Evolutionary conservation across 176 grass and related monocot species (phyloP), one percentile per base, ranked within the genome.

Genomic region (Miscanthus lutarioriparius): DNA sequence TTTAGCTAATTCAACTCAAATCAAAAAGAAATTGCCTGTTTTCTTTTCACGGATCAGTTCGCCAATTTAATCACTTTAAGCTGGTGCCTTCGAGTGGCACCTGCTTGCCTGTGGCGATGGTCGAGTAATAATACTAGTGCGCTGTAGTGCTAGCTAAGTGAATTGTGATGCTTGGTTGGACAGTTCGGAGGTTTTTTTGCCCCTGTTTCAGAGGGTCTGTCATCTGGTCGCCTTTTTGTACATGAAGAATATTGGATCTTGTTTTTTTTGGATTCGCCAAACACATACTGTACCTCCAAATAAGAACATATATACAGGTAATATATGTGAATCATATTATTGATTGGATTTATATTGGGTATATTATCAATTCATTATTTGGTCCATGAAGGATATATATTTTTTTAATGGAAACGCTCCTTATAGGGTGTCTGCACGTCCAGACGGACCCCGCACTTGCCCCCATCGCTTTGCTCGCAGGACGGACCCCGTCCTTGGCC

Each of bases 131-230:
- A n/a, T 58, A 36, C 2, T 77, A 5, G 44, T 15, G 25, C 26
- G 14, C 40, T 4, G 6, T 43, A 72, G 39, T 30, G 41, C 23
- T 28, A 48, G 14, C 59, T 27, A 63, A 17, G 53, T 83, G 30
- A 63, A 64, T 88, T 83, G 65, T 77, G 82, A 75, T 70, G 3
- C 9, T 77, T 48, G 15, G 26, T 87, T 82, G 73, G 38, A 64
- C 64, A 39, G 10, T 64, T 62, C 51, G 2, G 10, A 27, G 69
- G 36, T 8, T 2, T 48, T 77, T 70, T 59, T 38, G 39, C 15
- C 47, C 10, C 2, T 28, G 40, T 27, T 30, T 16, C 22, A 20
- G 67, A 30, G 58, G 68, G 75, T 20, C 62, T 32, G 83, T 47
- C 27, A 15, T 15, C 2, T 28, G 17, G 5, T 37, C 28, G 3